A percentile compares a stretch with the other conserved stretches of the same genome.
Evolutionary conservation across 2,329 filamentous ascomycete genomes (phyloP).

Genomic region (Aureobasidium pullulans): DNA sequence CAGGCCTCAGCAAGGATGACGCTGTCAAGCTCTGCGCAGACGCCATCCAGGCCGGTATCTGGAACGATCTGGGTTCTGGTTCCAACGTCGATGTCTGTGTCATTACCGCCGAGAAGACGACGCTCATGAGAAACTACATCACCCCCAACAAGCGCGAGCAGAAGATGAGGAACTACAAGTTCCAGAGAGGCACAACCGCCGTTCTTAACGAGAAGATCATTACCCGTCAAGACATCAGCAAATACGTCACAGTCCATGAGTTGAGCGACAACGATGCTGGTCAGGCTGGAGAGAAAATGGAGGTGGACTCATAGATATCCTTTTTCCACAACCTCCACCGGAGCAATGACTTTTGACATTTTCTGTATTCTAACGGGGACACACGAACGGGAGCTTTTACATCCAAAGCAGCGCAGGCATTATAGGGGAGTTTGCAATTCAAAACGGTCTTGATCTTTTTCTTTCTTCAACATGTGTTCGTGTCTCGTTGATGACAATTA

Average conservation of each 20-base stretch:
- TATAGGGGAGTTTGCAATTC: slow-evolving; percentile 10
- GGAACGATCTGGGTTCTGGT: slow-evolving; percentile 94
- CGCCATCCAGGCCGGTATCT: slow-evolving; percentile 93
- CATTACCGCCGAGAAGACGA: slow-evolving; percentile 93
- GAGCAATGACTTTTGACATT: slow-evolving; percentile 4
- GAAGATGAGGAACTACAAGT: slow-evolving; percentile 91
- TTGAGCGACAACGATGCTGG: slow-evolving; percentile 61
- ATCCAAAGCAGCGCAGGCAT: slow-evolving; percentile 6
- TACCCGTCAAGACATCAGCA: slow-evolving; percentile 84
- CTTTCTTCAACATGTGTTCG: not conserved
- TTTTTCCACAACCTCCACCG: not conserved
- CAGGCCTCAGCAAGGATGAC: slow-evolving; percentile 64
- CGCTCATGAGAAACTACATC: slow-evolving; percentile 84
- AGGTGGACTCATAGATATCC: slow-evolving; percentile 45
- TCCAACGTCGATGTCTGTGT: slow-evolving; percentile 96
- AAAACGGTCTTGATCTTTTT: not conserved
- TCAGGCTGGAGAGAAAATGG: slow-evolving; percentile 56
- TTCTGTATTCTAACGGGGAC: slow-evolving; percentile 11
- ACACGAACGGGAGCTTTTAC: slow-evolving; percentile 1
- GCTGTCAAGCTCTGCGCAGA: slow-evolving; percentile 77
- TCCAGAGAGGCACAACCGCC: slow-evolving; percentile 85
- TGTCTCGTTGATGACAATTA: not conserved
- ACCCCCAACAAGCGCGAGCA: slow-evolving; percentile 83
- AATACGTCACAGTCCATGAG: slow-evolving; percentile 89
- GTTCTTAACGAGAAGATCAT: slow-evolving; percentile 95